These are phyloP conservation scores for Endocarpon pusillum DNA, from an alignment of 495 filamentous ascomycete species.

Conservation along the genomic window DNA sequence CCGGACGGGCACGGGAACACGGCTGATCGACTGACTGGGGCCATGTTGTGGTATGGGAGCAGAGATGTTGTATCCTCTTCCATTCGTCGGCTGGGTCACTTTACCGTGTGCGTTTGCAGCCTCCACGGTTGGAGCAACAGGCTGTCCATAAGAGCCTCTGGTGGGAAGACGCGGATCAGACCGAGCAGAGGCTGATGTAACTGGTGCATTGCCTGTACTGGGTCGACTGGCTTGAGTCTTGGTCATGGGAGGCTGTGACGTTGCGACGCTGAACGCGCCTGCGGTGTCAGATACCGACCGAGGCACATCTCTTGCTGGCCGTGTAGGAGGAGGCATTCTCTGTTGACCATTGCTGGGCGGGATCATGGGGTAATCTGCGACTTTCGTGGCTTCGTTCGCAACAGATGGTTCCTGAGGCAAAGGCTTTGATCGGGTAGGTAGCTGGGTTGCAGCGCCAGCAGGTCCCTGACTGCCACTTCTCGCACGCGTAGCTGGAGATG, in stretches of 20 bases:
- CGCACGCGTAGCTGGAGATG: constrained; percentile 26
- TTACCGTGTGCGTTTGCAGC: constrained; percentile 82
- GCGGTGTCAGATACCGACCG: constrained; percentile 41
- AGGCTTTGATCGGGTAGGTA: constrained; percentile 31
- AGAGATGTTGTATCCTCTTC: constrained; percentile 62
- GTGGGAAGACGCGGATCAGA: constrained; percentile 51
- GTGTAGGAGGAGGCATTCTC: constrained; percentile 27
- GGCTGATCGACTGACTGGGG: constrained; percentile 44
- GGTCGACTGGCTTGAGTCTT: constrained; percentile 43
- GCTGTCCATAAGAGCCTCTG: constrained; percentile 76
- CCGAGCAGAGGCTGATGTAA: constrained; percentile 48
- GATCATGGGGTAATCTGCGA: constrained; percentile 6
- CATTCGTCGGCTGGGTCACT: constrained; percentile 64
- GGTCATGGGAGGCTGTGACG: constrained; percentile 25
- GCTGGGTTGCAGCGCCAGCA: constrained; percentile 19
- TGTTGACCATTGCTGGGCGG: constrained; percentile 19
- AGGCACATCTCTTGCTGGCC: constrained; percentile 30
- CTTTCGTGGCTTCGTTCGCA: constrained; percentile 20
- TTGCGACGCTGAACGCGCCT: constrained; percentile 25
- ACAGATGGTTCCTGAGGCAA: constrained; percentile 32
- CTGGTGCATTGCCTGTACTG: constrained; percentile 65
- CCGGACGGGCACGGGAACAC: constrained; percentile 27
- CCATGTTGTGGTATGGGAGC: constrained; percentile 42
- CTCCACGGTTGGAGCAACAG: constrained; percentile 71
- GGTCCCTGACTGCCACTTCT: constrained; percentile 31